Conservation (phyloP, 1,139 yeast genomes). For the Geotrichum bryndzae region DNA sequence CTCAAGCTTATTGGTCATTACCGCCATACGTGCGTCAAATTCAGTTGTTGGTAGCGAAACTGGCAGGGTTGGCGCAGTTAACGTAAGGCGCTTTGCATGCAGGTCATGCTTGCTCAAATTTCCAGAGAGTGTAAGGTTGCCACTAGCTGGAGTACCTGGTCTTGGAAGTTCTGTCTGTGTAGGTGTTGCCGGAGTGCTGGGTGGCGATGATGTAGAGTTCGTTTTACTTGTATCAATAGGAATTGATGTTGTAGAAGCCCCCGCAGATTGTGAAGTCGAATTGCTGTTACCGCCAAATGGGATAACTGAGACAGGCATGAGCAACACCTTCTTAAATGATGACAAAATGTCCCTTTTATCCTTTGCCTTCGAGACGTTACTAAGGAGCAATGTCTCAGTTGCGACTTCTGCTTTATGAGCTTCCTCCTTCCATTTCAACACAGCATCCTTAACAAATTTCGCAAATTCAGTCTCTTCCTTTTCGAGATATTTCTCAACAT, state of each 20-base stretch:
- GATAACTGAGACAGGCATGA: conserved; percentile 35
- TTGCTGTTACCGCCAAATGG: conserved; percentile 14
- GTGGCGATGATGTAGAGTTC: background rate
- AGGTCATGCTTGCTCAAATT: conserved; percentile 3
- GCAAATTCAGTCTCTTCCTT: conserved; percentile 14
- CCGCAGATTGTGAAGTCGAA: background rate
- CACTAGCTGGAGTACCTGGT: conserved; percentile 1
- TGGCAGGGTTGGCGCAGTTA: background rate
- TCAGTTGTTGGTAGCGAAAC: conserved; percentile 37
- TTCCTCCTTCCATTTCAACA: conserved; percentile 35
- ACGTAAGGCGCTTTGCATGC: background rate
- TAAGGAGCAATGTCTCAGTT: conserved; percentile 40
- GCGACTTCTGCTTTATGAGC: conserved; percentile 35
- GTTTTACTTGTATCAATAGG: background rate
- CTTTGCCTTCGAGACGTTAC: conserved; percentile 39
- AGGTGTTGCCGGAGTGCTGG: conserved; percentile 6
- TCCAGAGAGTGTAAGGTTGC: background rate
- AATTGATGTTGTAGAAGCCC: conserved; percentile 2
- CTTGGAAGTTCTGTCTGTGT: conserved; percentile 2
- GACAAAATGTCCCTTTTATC: conserved; percentile 48
- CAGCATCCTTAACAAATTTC: conserved; percentile 29
- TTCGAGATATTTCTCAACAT: conserved; percentile 12
- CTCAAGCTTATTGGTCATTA: conserved; percentile 39
- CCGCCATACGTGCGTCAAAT: conserved; percentile 43
- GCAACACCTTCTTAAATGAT: conserved; percentile 45